Evolutionary conservation across 345 rosid species (phyloP).

Genomic region (Reutealis trisperma): DNA sequence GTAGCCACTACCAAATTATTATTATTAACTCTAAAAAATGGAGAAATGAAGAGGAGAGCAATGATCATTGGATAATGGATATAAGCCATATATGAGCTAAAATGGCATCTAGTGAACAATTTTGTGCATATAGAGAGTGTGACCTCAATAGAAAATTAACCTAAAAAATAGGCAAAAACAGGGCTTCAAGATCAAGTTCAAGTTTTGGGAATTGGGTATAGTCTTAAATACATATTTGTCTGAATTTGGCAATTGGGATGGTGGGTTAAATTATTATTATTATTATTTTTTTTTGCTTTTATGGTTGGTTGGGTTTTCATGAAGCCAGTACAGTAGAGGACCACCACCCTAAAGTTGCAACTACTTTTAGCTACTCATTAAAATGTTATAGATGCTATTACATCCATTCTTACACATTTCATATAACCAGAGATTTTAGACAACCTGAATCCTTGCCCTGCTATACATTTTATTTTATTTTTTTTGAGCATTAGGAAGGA

Average conservation of each 20-base stretch:
- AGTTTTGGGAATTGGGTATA: not conserved
- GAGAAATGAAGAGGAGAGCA: conserved; percentile 2
- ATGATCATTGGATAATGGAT: conserved; percentile 1
- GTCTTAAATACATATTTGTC: not conserved
- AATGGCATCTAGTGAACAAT: not conserved
- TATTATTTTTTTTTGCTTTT: not conserved
- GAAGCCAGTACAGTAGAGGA: not conserved
- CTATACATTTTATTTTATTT: not conserved
- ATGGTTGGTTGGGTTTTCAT: not conserved
- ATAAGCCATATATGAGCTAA: not conserved
- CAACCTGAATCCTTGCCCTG: not conserved
- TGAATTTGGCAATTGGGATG: not conserved
- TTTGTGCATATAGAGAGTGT: not conserved
- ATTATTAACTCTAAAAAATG: not conserved
- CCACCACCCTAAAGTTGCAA: not conserved
- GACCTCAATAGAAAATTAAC: not conserved
- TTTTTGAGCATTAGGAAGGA: too few species aligned
- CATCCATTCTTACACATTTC: too few species aligned
- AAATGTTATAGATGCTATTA: not conserved
- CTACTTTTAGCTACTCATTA: conserved; percentile 6
- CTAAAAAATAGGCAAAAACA: not conserved
- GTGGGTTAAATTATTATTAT: too few species aligned
- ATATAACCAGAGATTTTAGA: not conserved
- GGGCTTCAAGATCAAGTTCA: not conserved
- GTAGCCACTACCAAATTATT: not conserved